Base-by-base conservation (phyloP, 352 stramenopile genomes). In the Globisporangium uncinulatum region DNA sequence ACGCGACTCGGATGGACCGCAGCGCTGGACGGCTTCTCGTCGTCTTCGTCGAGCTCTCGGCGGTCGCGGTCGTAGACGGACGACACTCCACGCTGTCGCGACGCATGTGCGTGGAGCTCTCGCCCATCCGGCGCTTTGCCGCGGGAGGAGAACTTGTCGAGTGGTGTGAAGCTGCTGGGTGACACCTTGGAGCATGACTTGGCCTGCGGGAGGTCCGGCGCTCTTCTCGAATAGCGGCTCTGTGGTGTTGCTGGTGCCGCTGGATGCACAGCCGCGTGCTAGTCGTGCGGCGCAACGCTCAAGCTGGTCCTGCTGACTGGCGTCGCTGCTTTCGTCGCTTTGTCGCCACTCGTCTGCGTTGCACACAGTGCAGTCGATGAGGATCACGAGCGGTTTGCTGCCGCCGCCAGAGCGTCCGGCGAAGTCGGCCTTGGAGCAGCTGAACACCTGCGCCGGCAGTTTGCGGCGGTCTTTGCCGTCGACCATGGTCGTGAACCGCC, bases 351-450 rank as follows among this genome's bases (percentile, higher is more conserved):
- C 2, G 31, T 41, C 24, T 36, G 34, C 15, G 49, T 52, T 15
- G 57, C 49, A 15, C 53, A 57, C 13, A 61, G 6, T 4, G 57
- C 43, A 1, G 57, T 49, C 15, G 50, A 62, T 19, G 45, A 65
- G 29, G 53, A 61, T 61, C 43, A 50, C 59, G 15, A 56, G 52
- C 14, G 53, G 54, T 19, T 55, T 65, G 37, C 59, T 46, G 15
- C 60, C 55, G 31, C 55, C 60, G 10, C 50, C 47, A 8, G 54
- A 15, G 7, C 44, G 53, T 4, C 51, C 13, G 0, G n/a, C 41
- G 24, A 44, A 57, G 36, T 60, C 49, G 4, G 63, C 52, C 49
- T 67, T 66, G 9, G 63, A 63, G 19, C 52, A 63, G 49, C 59
- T 69, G 13, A 67, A 63, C 19, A 43, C 63, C 7, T 67, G 53